These are phyloP conservation scores for Grifola frondosa DNA, from an alignment of 1,284 basidiomycete genomes.

Conservation along the genomic window DNA sequence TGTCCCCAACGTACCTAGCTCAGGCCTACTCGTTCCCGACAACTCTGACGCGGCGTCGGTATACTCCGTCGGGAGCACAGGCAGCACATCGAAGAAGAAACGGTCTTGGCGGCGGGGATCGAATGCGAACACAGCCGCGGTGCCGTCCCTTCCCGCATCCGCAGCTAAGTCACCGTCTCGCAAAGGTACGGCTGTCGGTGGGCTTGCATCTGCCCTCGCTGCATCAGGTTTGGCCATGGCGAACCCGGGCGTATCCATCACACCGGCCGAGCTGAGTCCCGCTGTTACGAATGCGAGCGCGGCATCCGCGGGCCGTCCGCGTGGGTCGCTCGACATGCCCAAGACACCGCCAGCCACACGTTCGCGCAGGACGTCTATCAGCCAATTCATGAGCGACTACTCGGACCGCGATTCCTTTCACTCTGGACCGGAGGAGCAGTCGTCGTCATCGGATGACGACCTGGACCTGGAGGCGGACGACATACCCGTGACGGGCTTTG, in stretches of 20 bases:
- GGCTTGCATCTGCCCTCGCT: constrained; percentile 65
- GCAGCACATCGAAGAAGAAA: constrained; percentile 35
- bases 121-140: constrained; percentile 8
- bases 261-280: constrained; percentile 36
- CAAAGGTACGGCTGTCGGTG: constrained; percentile 29
- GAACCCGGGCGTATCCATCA: constrained; percentile 48
- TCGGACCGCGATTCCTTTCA: constrained; percentile 33
- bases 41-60: constrained; percentile 44
- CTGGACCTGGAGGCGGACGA: constrained; percentile 63
- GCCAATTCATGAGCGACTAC: constrained; percentile 27
- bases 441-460: constrained; percentile 39
- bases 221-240: constrained; percentile 67
- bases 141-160: constrained; percentile 26
- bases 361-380: constrained; percentile 28
- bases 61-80: constrained; percentile 35
- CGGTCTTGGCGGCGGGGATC: constrained; percentile 31
- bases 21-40: constrained; percentile 26
- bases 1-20: constrained; percentile 19
- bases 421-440: constrained; percentile 26
- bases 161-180: constrained; percentile 22
- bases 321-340: constrained; percentile 16
- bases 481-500: constrained; percentile 89
- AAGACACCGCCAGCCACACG: constrained; percentile 19
- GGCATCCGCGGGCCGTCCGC: constrained; percentile 12
- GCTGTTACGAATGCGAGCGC: constrained; percentile 16